Conservation (phyloP, 345 rosid genomes). For the Mangifera indica region DNA sequence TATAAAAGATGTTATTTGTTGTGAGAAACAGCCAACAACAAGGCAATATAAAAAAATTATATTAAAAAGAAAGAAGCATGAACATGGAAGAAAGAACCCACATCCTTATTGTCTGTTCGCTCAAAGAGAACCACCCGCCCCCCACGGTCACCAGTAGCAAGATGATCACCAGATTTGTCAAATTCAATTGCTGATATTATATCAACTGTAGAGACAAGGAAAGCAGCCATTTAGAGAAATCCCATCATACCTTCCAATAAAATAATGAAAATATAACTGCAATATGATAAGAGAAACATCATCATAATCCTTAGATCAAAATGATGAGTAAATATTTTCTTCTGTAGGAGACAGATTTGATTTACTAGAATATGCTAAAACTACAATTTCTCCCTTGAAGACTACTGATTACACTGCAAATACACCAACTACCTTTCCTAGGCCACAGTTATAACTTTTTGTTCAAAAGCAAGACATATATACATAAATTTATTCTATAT, state of each 20-base stretch:
- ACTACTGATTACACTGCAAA: slow-evolving; percentile 4
- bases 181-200: slow-evolving; percentile 99
- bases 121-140: slow-evolving; percentile 99
- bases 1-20: background rate
- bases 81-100: slow-evolving; percentile 33
- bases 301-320: background rate
- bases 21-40: background rate
- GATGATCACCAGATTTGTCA: slow-evolving; percentile 96
- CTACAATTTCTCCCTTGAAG: background rate
- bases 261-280: background rate
- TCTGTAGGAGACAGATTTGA: background rate
- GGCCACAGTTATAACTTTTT: background rate
- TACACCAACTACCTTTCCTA: background rate
- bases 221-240: slow-evolving; percentile 11
- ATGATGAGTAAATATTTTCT: too few species aligned
- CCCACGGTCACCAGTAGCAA: slow-evolving; percentile 99
- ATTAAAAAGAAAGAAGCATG: slow-evolving; percentile 14
- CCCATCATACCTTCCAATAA: slow-evolving; percentile 5
- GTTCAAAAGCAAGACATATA: background rate
- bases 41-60: background rate
- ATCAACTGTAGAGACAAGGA: slow-evolving; percentile 67
- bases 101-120: slow-evolving; percentile 83
- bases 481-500: background rate
- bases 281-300: background rate
- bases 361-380: background rate